phyloP scores from a whole-genome alignment of 345 rosid species.

The Pistacia atlantica region DNA sequence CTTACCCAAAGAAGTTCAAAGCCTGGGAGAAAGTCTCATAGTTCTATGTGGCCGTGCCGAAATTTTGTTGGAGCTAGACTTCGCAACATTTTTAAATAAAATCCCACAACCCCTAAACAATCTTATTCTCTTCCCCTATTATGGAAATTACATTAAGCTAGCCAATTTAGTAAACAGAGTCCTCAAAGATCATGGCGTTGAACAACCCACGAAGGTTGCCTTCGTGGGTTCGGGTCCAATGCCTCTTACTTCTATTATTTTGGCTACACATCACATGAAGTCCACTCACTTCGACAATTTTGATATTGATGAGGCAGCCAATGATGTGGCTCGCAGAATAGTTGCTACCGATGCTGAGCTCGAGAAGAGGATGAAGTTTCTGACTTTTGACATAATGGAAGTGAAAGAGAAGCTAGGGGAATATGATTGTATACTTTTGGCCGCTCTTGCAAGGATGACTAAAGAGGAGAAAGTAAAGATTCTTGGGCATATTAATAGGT shows the following conservation, averaged over 20 bases:
- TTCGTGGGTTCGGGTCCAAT: slow-evolving; percentile 50
- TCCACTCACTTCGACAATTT: slow-evolving; percentile 34
- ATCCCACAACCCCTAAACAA: background rate
- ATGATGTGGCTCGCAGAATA: slow-evolving; percentile 27
- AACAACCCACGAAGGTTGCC: slow-evolving; percentile 39
- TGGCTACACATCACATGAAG: slow-evolving; percentile 43
- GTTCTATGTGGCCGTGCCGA: slow-evolving; percentile 37
- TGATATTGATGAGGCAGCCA: slow-evolving; percentile 38
- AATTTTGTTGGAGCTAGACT: slow-evolving; percentile 42
- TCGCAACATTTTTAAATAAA: slow-evolving; percentile 33
- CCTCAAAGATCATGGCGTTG: slow-evolving; percentile 25
- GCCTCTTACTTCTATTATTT: slow-evolving; percentile 44
- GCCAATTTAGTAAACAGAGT: slow-evolving; percentile 31
- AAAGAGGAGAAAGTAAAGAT: no score
- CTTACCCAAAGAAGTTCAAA: slow-evolving; percentile 19
- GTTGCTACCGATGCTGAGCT: slow-evolving; percentile 31
- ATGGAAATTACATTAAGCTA: slow-evolving; percentile 40
- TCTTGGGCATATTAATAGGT: no score
- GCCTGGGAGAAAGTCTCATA: slow-evolving; percentile 33
- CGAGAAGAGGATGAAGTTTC: slow-evolving; percentile 40
- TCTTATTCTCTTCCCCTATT: slow-evolving; percentile 39
- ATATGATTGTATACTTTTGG: no score
- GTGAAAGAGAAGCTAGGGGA: no score
- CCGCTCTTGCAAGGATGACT: no score
- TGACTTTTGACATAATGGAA: background rate